Conservation (phyloP, 1,284 basidiomycete genomes). For the Ceratobasidium sp. region DNA sequence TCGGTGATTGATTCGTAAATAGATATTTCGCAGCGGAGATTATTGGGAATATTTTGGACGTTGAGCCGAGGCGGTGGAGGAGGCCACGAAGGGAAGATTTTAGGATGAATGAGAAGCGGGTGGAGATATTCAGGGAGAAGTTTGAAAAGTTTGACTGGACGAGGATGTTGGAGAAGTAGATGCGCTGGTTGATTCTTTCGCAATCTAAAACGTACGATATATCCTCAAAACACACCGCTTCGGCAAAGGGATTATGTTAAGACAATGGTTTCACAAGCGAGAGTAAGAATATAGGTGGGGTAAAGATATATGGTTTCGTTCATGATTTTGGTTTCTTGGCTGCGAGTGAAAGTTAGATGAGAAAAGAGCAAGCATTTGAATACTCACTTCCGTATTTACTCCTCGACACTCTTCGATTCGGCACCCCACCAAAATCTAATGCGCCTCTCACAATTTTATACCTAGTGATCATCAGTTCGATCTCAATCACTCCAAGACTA, state of each 20-base stretch:
- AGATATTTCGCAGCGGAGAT: conserved; percentile 97
- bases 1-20: conserved; percentile 36
- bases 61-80: conserved; percentile 90
- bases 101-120: conserved; percentile 73
- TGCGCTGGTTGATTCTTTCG: neutral
- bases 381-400: conserved; percentile 93
- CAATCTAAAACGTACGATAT: neutral
- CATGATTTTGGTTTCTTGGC: conserved; percentile 83
- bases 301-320: neutral
- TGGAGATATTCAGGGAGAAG: conserved; percentile 70
- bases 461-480: conserved; percentile 59
- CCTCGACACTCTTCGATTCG: conserved; percentile 80
- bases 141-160: conserved; percentile 85
- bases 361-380: conserved; percentile 15
- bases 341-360: conserved; percentile 50
- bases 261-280: too few relatives aligned
- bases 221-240: too few relatives aligned
- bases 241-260: too few relatives aligned
- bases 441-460: conserved; percentile 97
- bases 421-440: conserved; percentile 91
- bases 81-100: conserved; percentile 80
- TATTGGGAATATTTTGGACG: conserved; percentile 88
- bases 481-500: neutral
- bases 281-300: too few relatives aligned
- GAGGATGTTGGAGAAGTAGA: conserved; percentile 61